phyloP scores from a whole-genome alignment of 208 protist species.

The Trypanosoma platydactyli region DNA sequence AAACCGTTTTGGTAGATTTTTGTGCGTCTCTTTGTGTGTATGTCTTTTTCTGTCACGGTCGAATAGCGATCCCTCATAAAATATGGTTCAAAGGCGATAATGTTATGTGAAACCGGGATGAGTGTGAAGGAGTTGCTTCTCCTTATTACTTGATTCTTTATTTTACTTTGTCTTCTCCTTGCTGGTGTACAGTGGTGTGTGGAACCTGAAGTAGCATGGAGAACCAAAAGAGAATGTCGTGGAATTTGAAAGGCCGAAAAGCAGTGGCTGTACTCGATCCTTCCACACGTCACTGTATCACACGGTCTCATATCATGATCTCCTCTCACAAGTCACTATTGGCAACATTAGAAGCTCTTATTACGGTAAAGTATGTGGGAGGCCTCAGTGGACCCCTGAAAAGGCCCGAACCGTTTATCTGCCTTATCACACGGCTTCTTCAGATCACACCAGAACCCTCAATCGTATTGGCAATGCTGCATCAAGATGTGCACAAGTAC shows the following conservation, averaged over 20 bases:
- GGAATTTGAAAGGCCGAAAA: conserved; percentile 67
- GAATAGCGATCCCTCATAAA: neutral
- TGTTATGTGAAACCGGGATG: no score
- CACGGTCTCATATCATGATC: conserved; percentile 61
- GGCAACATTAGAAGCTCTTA: conserved; percentile 68
- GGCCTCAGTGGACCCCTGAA: conserved; percentile 55
- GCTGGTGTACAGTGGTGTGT: conserved; percentile 22
- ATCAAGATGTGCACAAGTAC: conserved; percentile 82
- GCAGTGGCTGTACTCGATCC: conserved; percentile 63
- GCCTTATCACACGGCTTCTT: conserved; percentile 61
- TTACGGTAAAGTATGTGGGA: conserved; percentile 38
- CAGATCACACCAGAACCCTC: conserved; percentile 60
- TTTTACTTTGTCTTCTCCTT: conserved; percentile 20
- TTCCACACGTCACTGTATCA: conserved; percentile 46
- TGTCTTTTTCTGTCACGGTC: conserved; percentile 11
- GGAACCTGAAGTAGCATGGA: conserved; percentile 1
- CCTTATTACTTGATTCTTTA: neutral
- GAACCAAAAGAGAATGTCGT: conserved; percentile 28
- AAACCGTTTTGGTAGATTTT: conserved; percentile 35
- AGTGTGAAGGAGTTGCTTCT: neutral
- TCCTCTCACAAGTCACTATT: conserved; percentile 64
- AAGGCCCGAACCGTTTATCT: conserved; percentile 64
- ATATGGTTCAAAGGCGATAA: no score
- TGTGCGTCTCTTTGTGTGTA: neutral
- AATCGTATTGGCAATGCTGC: conserved; percentile 67